Percentiles rank a stretch among this genome's conserved stretches.
These are phyloP conservation scores for Malbranchea zuffiana DNA, from an alignment of 2,329 filamentous ascomycete genomes.

Conservation along the genomic window DNA sequence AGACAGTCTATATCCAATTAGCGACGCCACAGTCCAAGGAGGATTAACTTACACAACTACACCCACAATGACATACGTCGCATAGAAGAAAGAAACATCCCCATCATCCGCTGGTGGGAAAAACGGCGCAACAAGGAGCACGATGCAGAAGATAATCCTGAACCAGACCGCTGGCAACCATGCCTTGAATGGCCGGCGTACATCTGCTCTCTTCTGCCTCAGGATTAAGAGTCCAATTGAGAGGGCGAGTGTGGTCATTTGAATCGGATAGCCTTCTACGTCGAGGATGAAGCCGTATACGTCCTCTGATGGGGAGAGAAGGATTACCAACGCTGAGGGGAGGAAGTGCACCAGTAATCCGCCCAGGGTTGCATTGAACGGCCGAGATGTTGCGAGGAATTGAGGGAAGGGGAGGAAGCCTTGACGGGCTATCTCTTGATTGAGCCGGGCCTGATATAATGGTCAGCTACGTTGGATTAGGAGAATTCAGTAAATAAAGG, in stretches of 20 bases:
- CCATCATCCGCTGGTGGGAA: constrained; percentile 38
- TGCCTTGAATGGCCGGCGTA: constrained; percentile 54
- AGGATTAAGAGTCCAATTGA: constrained; percentile 51
- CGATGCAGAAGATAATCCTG: constrained; percentile 31
- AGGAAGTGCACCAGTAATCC: constrained; percentile 59
- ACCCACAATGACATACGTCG: constrained; percentile 44
- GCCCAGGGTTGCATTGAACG: constrained; percentile 56
- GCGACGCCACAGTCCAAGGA: constrained; percentile 5
- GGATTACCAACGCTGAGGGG: constrained; percentile 56
- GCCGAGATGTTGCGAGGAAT: constrained; percentile 52
- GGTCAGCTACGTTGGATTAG: constrained; percentile 13
- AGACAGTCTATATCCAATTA: constrained; percentile 37
- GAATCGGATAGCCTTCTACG: constrained; percentile 57
- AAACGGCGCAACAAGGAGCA: constrained; percentile 13
- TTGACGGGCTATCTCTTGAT: constrained; percentile 61
- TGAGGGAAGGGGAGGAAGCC: constrained; percentile 57
- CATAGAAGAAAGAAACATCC: constrained; percentile 41
- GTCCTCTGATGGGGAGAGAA: constrained; percentile 51
- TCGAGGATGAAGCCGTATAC: constrained; percentile 65
- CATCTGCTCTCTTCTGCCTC: constrained; percentile 47
- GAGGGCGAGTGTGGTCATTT: constrained; percentile 49
- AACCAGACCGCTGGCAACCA: constrained; percentile 52
- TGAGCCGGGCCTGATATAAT: constrained; percentile 47
- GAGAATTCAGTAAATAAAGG: constrained; percentile 1
- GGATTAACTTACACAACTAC: constrained; percentile 27